Percentiles rank a stretch among this genome's conserved stretches.
Conservation (phyloP, 108 stramenopile genomes). For the Fragilaria crotonensis region DNA sequence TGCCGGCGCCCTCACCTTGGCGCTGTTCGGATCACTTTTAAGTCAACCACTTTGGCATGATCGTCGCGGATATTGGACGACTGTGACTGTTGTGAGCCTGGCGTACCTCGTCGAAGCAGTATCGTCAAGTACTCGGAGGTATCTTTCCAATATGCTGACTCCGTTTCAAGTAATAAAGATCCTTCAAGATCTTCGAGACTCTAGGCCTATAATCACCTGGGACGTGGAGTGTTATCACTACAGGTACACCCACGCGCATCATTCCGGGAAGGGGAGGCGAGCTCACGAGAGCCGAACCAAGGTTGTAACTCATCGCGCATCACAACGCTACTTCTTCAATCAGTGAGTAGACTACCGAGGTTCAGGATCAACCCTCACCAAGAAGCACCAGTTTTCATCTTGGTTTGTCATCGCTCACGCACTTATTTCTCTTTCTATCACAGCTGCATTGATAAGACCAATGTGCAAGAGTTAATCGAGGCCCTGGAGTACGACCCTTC, state of each 20-base stretch:
- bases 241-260: no score
- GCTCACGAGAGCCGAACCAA: neutral
- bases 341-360: no score
- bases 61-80: conserved; percentile 1
- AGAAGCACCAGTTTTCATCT: no score
- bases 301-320: conserved; percentile 10
- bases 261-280: no score
- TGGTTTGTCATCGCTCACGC: no score
- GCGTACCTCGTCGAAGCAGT: conserved; percentile 1
- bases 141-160: neutral
- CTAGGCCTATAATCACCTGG: neutral
- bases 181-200: neutral
- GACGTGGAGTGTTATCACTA: conserved; percentile 5
- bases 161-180: neutral
- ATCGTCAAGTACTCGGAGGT: conserved; percentile 1
- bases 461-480: neutral
- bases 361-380: no score
- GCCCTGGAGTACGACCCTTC: neutral
- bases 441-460: neutral
- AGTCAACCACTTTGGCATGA: neutral
- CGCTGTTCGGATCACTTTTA: neutral
- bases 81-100: neutral
- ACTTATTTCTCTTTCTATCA: no score
- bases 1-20: neutral
- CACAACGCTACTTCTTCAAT: neutral